Conservation (phyloP, 352 stramenopile genomes). For the Phytophthora quininea region DNA sequence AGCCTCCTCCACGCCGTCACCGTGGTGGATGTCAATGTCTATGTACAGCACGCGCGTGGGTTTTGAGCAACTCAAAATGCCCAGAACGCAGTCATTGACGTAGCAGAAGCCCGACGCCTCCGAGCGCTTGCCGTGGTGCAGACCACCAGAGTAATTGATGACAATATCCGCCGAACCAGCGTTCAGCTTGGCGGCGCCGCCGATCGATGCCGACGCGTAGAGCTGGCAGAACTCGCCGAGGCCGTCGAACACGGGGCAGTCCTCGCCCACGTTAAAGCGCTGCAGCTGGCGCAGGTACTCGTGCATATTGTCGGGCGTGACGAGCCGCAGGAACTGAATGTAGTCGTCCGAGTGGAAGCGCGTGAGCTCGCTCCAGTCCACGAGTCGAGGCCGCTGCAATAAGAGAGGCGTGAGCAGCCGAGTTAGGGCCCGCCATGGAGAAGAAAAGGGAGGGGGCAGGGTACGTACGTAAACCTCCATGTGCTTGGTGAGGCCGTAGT, state of each 20-base stretch:
- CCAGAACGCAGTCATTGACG: slow-evolving; percentile 99
- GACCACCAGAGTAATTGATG: slow-evolving; percentile 99
- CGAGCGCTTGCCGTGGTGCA: slow-evolving; percentile 99
- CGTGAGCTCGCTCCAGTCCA: slow-evolving; percentile 97
- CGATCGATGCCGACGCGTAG: slow-evolving; percentile 97
- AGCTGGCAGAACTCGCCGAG: slow-evolving; percentile 99
- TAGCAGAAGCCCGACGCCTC: slow-evolving; percentile 99
- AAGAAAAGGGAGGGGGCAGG: too few relatives aligned
- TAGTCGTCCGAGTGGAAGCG: slow-evolving; percentile 99
- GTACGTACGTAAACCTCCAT: slow-evolving; percentile 98
- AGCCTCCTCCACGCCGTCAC: slow-evolving; percentile 98
- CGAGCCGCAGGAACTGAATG: slow-evolving; percentile 98
- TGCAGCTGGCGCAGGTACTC: slow-evolving; percentile 94
- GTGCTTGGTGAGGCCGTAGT: slow-evolving; percentile 99
- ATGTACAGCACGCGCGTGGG: slow-evolving; percentile 98
- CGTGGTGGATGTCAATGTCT: slow-evolving; percentile 99
- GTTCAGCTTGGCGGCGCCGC: slow-evolving; percentile 96
- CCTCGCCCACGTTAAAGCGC: slow-evolving; percentile 98
- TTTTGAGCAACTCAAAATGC: slow-evolving; percentile 98
- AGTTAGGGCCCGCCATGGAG: background rate
- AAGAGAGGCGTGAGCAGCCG: slow-evolving; percentile 6
- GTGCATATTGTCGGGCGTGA: slow-evolving; percentile 99
- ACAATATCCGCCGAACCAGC: slow-evolving; percentile 96
- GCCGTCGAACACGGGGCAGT: slow-evolving; percentile 99
- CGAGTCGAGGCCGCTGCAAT: slow-evolving; percentile 90